A percentile compares a stretch with the other conserved stretches of the same genome.
Conservation (phyloP, 2,329 filamentous ascomycete species). For the Phialocephala sp. region DNA sequence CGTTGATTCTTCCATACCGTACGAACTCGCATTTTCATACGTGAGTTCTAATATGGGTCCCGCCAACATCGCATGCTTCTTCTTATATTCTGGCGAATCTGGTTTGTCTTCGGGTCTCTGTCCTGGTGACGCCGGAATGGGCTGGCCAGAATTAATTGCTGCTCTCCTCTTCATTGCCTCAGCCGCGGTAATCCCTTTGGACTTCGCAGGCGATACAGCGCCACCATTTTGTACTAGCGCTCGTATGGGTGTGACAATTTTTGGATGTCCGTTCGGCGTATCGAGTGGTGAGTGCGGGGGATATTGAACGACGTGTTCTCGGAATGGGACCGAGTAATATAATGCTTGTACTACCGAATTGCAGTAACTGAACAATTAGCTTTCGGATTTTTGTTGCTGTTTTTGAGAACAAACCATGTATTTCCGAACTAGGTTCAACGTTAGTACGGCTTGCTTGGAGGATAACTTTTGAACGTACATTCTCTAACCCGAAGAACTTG, state of each 20-base stretch:
- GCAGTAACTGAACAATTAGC: constrained; percentile 74
- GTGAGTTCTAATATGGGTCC: constrained; percentile 87
- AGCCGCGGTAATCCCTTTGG: constrained; percentile 59
- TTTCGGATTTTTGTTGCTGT: constrained; percentile 6
- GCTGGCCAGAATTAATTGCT: constrained; percentile 58
- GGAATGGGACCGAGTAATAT: constrained; percentile 93
- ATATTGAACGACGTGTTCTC: constrained; percentile 92
- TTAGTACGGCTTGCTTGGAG: constrained; percentile 30
- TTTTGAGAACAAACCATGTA: constrained; percentile 72
- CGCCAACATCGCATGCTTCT: constrained; percentile 89
- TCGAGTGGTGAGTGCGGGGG: constrained; percentile 75
- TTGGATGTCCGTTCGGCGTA: constrained; percentile 65
- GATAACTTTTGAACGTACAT: constrained; percentile 65
- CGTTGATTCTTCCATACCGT: constrained; percentile 92
- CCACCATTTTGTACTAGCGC: constrained; percentile 52
- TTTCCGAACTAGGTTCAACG: constrained; percentile 79
- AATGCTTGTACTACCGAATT: constrained; percentile 98
- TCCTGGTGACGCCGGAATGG: constrained; percentile 55
- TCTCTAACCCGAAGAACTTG: constrained; percentile 98
- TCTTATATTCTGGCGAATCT: constrained; percentile 96
- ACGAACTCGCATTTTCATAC: constrained; percentile 77
- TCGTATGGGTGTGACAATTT: constrained; percentile 64
- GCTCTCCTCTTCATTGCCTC: constrained; percentile 63
- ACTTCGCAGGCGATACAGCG: constrained; percentile 52
- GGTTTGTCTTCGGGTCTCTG: constrained; percentile 85